These are phyloP conservation scores for Xylariomycetidae sp. DNA, from an alignment of 2,329 filamentous ascomycete genomes.

Conservation along the genomic window DNA sequence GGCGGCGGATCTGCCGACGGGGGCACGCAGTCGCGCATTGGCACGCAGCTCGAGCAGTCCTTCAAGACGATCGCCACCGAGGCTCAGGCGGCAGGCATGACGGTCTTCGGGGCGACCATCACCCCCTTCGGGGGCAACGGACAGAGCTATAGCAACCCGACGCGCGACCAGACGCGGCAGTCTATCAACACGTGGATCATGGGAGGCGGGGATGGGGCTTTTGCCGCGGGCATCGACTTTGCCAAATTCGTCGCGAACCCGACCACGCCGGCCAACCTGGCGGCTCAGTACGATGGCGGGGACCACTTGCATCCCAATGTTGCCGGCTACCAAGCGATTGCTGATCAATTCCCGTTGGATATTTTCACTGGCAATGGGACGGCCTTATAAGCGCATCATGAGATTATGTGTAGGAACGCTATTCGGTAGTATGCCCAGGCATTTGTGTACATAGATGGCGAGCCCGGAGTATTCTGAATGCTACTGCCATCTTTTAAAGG, in stretches of 20 bases:
- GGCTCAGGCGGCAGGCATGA: constrained; percentile 49
- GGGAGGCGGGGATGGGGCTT: constrained; percentile 40
- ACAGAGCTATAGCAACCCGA: constrained; percentile 50
- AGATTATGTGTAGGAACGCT: too few species aligned
- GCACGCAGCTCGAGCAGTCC: constrained; percentile 48
- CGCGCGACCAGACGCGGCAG: constrained; percentile 51
- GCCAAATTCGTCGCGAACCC: constrained; percentile 51
- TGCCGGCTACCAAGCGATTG: constrained; percentile 55
- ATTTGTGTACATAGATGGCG: too few species aligned
- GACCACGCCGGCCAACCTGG: constrained; percentile 42
- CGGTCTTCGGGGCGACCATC: constrained; percentile 60
- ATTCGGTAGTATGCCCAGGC: too few species aligned
- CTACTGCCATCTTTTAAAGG: too few species aligned
- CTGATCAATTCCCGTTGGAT: constrained; percentile 51
- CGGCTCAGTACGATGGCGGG: constrained; percentile 50
- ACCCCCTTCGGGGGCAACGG: constrained; percentile 54
- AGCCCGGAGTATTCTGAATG: too few species aligned
- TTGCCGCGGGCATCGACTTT: constrained; percentile 61
- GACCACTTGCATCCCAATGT: constrained; percentile 63
- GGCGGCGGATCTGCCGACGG: constrained; percentile 43
- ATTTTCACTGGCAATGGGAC: constrained; percentile 36
- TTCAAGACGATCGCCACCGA: constrained; percentile 54
- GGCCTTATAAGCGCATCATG: too few species aligned
- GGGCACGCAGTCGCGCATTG: constrained; percentile 43
- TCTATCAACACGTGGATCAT: constrained; percentile 60